Evolutionary conservation across 129 eudicot species (phyloP).

Genomic region (Tagetes erecta): DNA sequence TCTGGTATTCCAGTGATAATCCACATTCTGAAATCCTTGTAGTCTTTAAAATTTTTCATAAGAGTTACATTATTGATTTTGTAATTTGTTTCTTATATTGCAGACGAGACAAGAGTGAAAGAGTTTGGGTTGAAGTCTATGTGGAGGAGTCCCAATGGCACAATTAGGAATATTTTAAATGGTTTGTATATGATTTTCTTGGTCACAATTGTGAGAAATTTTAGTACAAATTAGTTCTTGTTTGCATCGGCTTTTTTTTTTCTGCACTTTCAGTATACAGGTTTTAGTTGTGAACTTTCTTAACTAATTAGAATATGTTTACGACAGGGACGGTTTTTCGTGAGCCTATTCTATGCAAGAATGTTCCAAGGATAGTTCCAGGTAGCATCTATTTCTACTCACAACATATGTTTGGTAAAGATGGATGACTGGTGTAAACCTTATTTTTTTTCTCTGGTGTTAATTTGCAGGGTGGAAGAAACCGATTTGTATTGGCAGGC

Average conservation of each 20-base stretch:
- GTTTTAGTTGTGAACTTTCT: slow-evolving; percentile 3
- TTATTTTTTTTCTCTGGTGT: neutral
- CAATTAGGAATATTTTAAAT: slow-evolving; percentile 88
- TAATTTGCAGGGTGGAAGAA: slow-evolving; percentile 78
- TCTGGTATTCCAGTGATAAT: neutral
- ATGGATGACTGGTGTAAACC: slow-evolving; percentile 17
- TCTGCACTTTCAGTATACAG: slow-evolving; percentile 5
- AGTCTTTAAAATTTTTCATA: neutral
- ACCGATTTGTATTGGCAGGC: slow-evolving; percentile 97
- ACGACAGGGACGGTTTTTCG: slow-evolving; percentile 91
- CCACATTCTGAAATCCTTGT: slow-evolving; percentile 15
- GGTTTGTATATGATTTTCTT: slow-evolving; percentile 45
- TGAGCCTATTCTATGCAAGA: slow-evolving; percentile 84
- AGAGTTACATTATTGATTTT: neutral
- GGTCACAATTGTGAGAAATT: neutral
- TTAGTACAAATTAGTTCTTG: slow-evolving; percentile 6
- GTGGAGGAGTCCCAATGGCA: slow-evolving; percentile 99
- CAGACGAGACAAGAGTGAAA: slow-evolving; percentile 93
- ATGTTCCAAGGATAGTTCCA: slow-evolving; percentile 83
- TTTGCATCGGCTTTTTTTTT: neutral
- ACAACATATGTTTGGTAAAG: slow-evolving; percentile 18
- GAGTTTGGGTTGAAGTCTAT: slow-evolving; percentile 86
- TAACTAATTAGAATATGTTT: slow-evolving; percentile 18
- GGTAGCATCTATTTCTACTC: slow-evolving; percentile 42
- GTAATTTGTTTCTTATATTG: slow-evolving; percentile 32